Evolutionary conservation across 371 early-diverging fungal genomes (phyloP), one percentile per base, ranked within the genome.

Genomic region (Blakeslea trispora): DNA sequence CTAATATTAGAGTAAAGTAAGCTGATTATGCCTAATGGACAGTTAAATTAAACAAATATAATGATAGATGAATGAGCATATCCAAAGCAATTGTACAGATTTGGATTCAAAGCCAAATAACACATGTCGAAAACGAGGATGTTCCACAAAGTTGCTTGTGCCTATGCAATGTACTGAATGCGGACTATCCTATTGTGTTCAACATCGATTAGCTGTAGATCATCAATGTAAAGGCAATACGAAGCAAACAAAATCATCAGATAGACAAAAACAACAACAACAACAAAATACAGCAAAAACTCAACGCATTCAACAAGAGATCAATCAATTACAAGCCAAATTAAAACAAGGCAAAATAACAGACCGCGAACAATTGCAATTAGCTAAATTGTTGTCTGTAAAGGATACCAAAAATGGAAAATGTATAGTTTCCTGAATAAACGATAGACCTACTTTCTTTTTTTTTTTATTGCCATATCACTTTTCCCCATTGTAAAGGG

Each of bases 21-120:
- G n/a, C n/a, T n/a, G n/a, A n/a, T n/a, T n/a, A n/a, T n/a, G n/a
- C n/a, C n/a, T n/a, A n/a, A n/a, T n/a, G n/a, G n/a, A n/a, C n/a
- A n/a, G n/a, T n/a, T n/a, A n/a, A n/a, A n/a, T n/a, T n/a, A n/a
- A n/a, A n/a, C n/a, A n/a, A n/a, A n/a, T n/a, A n/a, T n/a, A n/a
- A n/a, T n/a, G n/a, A n/a, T 40, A 80, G 71, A 77, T 84, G 74
- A 81, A 86, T 51, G 69, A 74, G 31, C 87, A 86, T 64, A 85
- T 86, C 23, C 71, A 82, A 47, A 81, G 74, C 48, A 82, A 80
- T 49, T 86, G 87, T 50, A 71, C 71, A 11, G 75, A 81, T 39
- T 67, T 70, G 15, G 55, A 69, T 31, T 77, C 74, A 17, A 65
- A 60, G 46, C 75, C 74, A n/a, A 68, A 77, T 45, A 82, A 85